Base-by-base conservation (phyloP, 1,284 basidiomycete genomes). In the Hortiboletus rubellus region DNA sequence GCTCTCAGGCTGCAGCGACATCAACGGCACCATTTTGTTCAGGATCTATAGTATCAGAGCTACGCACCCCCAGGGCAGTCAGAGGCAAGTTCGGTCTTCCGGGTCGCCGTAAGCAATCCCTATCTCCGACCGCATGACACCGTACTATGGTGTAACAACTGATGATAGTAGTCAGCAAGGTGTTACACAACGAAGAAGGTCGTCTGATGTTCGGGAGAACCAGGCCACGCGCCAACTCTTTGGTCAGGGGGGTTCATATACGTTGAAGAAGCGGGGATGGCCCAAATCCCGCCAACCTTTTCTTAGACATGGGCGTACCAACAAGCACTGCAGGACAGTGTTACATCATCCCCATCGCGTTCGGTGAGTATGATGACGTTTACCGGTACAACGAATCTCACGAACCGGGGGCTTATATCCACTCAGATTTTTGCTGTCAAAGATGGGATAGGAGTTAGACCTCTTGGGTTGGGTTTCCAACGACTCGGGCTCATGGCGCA, bases 401-500 rank as follows among this genome's bases (percentile, higher is more conserved):
- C 27, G 27, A 27, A 27, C 4, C 4, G 27, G 5, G 27, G 27
- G 27, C 27, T 27, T 27, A 27, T 45, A 59, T 57, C 56, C 55
- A 57, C 65, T 68, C 54, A 54, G 46, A 15, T 33, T 45, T 46
- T 17, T 5, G 15, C 24, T 41, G 12, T 61, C 50, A 31, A 2
- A 14, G n/a, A 44, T 10, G 14, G 7, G 41, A 37, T n/a, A 11
- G 30, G 30, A 27, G 7, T 31, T 41, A 5, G 34, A 59, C 12
- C 1, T 58, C 46, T 50, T 54, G 33, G 14, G n/a, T 60, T 82
- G 81, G 82, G 11, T 85, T 85, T 65, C 27, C 27, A 27, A 27
- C 27, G 7, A 27, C 58, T 82, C 85, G 3, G 86, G 83, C 0
- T 89, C 86, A 1, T 93, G 89, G 89, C 79, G 86, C 30, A 77